Conservation (phyloP, 2,329 filamentous ascomycete genomes). For the Aspergillus japonicus region DNA sequence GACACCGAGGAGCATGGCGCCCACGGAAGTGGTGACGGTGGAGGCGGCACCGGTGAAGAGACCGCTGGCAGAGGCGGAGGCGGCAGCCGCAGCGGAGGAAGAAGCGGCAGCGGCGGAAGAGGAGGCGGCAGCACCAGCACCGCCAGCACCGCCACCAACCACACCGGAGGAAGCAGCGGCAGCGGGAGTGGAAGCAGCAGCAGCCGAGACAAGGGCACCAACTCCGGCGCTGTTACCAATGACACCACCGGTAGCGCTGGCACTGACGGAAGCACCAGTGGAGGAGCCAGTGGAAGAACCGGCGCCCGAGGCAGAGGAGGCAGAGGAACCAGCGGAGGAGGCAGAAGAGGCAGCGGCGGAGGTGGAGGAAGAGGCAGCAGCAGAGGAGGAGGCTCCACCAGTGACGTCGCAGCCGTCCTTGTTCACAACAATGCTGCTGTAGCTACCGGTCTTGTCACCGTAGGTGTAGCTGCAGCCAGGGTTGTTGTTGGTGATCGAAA, state of each 20-base stretch:
- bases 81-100: slow-evolving; percentile 9
- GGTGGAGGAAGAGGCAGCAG: slow-evolving; percentile 12
- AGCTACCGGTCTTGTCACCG: slow-evolving; percentile 60
- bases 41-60: slow-evolving; percentile 22
- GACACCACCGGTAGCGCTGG: slow-evolving; percentile 10
- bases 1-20: slow-evolving; percentile 21
- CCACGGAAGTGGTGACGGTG: slow-evolving; percentile 23
- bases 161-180: slow-evolving; percentile 3
- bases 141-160: not conserved
- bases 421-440: slow-evolving; percentile 59
- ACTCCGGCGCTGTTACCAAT: slow-evolving; percentile 10
- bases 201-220: slow-evolving; percentile 14
- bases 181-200: slow-evolving; percentile 15
- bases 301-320: slow-evolving; percentile 14
- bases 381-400: slow-evolving; percentile 9
- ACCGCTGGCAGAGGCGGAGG: slow-evolving; percentile 18
- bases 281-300: slow-evolving; percentile 16
- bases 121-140: slow-evolving; percentile 6
- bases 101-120: slow-evolving; percentile 6
- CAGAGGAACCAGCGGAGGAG: slow-evolving; percentile 15
- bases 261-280: slow-evolving; percentile 9
- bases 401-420: slow-evolving; percentile 16
- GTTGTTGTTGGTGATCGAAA: slow-evolving; percentile 56
- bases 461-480: slow-evolving; percentile 50
- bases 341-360: slow-evolving; percentile 14